phyloP scores from a whole-genome alignment of 2,329 filamentous ascomycete genomes.

The Aphanocladium album region DNA sequence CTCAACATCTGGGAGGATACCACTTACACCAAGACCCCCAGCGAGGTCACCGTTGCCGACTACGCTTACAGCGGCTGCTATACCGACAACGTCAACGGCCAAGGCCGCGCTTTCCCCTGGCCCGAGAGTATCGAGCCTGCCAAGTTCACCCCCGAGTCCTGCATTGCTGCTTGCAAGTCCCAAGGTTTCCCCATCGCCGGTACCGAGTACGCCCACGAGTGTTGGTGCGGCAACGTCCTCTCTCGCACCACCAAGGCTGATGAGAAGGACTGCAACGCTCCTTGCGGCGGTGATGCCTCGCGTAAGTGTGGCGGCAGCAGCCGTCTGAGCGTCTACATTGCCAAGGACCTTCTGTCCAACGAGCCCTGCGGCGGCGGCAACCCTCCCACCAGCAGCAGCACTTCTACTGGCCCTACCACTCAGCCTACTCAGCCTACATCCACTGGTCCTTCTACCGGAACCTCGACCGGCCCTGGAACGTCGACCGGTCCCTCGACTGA shows the following conservation, averaged over 20 bases:
- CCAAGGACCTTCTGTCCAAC: constrained; percentile 43
- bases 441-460: not conserved
- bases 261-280: constrained; percentile 40
- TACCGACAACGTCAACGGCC: constrained; percentile 35
- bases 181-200: constrained; percentile 45
- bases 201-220: constrained; percentile 42
- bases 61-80: constrained; percentile 62
- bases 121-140: constrained; percentile 31
- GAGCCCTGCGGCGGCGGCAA: constrained; percentile 41
- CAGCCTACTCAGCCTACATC: constrained; percentile 4
- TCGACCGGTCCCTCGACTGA: not conserved
- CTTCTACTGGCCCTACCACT: constrained; percentile 9
- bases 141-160: constrained; percentile 38
- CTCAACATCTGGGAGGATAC: constrained; percentile 47
- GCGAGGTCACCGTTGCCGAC: constrained; percentile 41
- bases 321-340: constrained; percentile 42
- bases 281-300: constrained; percentile 44
- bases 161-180: constrained; percentile 37
- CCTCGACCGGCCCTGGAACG: not conserved
- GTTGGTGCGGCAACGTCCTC: constrained; percentile 49
- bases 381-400: constrained; percentile 22
- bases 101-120: constrained; percentile 42
- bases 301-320: constrained; percentile 39
- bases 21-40: constrained; percentile 40
- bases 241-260: constrained; percentile 39